Evolutionary conservation across 129 eudicot species (phyloP), one percentile per base, ranked within the genome.

Genomic region (Dittrichia graveolens): DNA sequence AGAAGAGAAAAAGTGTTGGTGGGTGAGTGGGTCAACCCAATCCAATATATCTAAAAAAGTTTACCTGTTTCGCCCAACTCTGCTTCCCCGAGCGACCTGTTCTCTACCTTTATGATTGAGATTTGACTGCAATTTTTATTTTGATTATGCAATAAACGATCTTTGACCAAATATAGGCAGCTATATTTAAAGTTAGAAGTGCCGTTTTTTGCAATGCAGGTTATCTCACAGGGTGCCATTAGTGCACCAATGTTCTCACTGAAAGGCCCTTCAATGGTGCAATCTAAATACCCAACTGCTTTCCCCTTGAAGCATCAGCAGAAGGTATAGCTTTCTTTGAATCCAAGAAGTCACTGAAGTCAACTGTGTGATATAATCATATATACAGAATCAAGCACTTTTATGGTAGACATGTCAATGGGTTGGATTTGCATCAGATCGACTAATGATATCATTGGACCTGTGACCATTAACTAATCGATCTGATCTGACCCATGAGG

Each of bases 191-290:
- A 18, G 45, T 58, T 48, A 15, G 49, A 53, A 45, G 12, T 39
- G 49, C 47, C 58, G 37, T 7, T 73, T 52, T 80, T 67, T 72
- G 61, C 84, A 94, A 96, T 72, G 61, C 85, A 94, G 98, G 98
- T 94, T 45, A 83, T 90, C 41, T 94, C 98, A 24, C 98, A 94
- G 75, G 98, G 98, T 61, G 93, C 96, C 52, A 94, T 94, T 52
- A 94, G 93, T 81, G 96, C 96, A 46, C 98, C 98, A 3, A 94
- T 90, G 96, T 89, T 83, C 80, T 80, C 89, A 40, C 70, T 94
- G 82, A 94, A 94, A 81, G 98, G 98, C 49, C 96, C 98, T 15
- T 84, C 98, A 52, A 94, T 94, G 98, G 83, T 90, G 65, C 87
- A 94, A 70, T 90, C 96, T 54, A 61, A 67, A 58, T 88, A 94